Base-by-base conservation (phyloP, 2,329 filamentous ascomycete species). In the Aspergillus ustus region DNA sequence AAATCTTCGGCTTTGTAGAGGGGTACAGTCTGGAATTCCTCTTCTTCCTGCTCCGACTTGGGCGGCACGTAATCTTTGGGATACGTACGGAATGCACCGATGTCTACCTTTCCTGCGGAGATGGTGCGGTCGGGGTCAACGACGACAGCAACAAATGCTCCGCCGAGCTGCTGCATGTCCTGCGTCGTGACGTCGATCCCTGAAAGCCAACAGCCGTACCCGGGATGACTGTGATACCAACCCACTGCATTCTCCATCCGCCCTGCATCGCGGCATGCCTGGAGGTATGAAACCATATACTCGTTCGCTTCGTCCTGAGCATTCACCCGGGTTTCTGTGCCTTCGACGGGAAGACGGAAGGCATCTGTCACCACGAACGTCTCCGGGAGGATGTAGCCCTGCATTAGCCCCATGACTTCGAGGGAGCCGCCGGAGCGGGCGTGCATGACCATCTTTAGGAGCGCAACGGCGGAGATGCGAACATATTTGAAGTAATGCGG, bases 371-470 rank as follows among this genome's bases (percentile, higher is more conserved):
- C 90, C 67, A 99, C 87, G 72, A 99, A 91, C 5, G 80, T 88
- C 71, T 96, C 89, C 46, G 89, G 88, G 67, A 92, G 87, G 53
- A 97, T 90, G 77, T 96, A 97, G 64, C 95, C 95, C 74, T 96
- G 91, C 95, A 99, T 99, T 70, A 99, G 79, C 60, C 95, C 95
- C 95, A 99, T 99, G 71, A 99, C 87, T 81, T 99, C 95, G 67
- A 98, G 85, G 29, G 87, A 88, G 60, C 95, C 94, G 67, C 95
- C 95, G 0, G 92, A 93, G n/a, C 95, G 91, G 9, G 95, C 95
- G 77, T 99, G 95, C 91, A 97, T 98, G 66, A 96, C 92, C 95
- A 99, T 99, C 81, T 99, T 99, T 69, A 98, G 87, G 62, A 99
- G 86, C 5, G 95, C 95, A 13, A 97, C 89, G 61, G 95, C 93